Conservation (phyloP, 2,329 filamentous ascomycete species). For the Aspergillus arachidicola region DNA sequence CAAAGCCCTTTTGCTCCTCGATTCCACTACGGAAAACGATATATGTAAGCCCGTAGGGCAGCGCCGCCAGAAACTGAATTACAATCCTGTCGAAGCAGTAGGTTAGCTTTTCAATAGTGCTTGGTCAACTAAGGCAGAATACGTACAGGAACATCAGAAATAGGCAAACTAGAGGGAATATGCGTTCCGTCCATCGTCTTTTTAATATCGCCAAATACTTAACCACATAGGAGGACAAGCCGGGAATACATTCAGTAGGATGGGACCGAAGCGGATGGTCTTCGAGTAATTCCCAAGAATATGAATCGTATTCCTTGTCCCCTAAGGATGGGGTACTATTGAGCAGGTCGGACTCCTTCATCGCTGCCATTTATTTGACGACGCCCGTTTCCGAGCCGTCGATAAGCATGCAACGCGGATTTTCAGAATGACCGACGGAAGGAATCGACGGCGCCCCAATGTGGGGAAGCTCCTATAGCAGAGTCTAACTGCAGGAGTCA, state of each 20-base stretch:
- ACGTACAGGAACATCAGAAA: conserved; percentile 28
- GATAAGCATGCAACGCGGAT: not conserved
- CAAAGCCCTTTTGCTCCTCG: conserved; percentile 6
- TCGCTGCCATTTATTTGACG: conserved; percentile 11
- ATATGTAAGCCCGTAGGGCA: conserved; percentile 24
- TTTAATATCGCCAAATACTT: conserved; percentile 18
- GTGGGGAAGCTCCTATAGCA: not conserved
- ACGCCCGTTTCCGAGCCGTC: not conserved
- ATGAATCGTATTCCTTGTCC: conserved; percentile 16
- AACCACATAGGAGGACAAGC: conserved; percentile 21
- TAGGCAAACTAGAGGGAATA: conserved; percentile 27
- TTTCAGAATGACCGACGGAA: not conserved
- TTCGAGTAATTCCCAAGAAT: conserved; percentile 29
- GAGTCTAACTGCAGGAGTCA: not conserved
- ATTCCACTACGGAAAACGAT: conserved; percentile 14
- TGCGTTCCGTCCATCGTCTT: conserved; percentile 24
- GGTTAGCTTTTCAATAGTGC: not conserved
- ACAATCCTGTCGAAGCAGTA: conserved; percentile 17
- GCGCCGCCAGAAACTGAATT: conserved; percentile 22
- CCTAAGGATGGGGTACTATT: conserved; percentile 8
- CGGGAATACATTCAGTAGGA: conserved; percentile 34
- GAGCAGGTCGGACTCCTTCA: not conserved
- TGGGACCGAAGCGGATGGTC: conserved; percentile 39
- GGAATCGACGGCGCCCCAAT: not conserved
- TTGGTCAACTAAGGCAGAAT: too few species aligned